A percentile compares a stretch with the other conserved stretches of the same genome.
Evolutionary conservation across 495 filamentous ascomycete genomes (phyloP).

Genomic region (Penicillium turbatum): DNA sequence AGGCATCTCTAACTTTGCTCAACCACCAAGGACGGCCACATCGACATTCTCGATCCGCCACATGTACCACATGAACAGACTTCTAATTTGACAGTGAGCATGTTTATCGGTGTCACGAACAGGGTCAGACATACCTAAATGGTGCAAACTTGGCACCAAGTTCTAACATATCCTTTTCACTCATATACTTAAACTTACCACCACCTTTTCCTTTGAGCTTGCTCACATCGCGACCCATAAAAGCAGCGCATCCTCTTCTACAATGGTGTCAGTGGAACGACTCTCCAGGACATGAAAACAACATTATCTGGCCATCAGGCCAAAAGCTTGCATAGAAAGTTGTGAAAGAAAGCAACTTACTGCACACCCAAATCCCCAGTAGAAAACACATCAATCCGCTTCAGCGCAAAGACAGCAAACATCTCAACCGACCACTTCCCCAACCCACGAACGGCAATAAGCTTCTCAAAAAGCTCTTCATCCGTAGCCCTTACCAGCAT

Average conservation of each 20-base stretch:
- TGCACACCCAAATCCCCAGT: conserved; percentile 92
- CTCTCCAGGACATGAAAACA: not conserved
- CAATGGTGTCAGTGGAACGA: not conserved
- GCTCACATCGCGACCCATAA: conserved; percentile 73
- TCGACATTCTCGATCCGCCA: conserved; percentile 80
- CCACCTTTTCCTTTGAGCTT: conserved; percentile 77
- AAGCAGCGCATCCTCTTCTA: conserved; percentile 82
- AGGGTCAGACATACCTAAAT: conserved; percentile 58
- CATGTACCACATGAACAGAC: conserved; percentile 87
- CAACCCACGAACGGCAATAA: conserved; percentile 82
- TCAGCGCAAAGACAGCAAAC: conserved; percentile 90
- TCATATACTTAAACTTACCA: conserved; percentile 97
- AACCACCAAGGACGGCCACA: conserved; percentile 56
- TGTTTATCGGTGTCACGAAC: not conserved
- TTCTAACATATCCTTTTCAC: conserved; percentile 86
- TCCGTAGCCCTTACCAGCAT: conserved; percentile 74
- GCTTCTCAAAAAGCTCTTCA: conserved; percentile 74
- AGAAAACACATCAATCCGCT: conserved; percentile 90
- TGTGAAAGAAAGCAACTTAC: conserved; percentile 37
- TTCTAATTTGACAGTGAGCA: conserved; percentile 39
- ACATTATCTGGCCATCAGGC: not conserved
- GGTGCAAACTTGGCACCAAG: conserved; percentile 74
- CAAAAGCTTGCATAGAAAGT: not conserved
- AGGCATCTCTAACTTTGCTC: not conserved
- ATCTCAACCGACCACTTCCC: conserved; percentile 94